Evolutionary conservation across 805 yeast species (phyloP), one percentile per base, ranked within the genome.

Genomic region (Blastobotrys chiropterorum): DNA sequence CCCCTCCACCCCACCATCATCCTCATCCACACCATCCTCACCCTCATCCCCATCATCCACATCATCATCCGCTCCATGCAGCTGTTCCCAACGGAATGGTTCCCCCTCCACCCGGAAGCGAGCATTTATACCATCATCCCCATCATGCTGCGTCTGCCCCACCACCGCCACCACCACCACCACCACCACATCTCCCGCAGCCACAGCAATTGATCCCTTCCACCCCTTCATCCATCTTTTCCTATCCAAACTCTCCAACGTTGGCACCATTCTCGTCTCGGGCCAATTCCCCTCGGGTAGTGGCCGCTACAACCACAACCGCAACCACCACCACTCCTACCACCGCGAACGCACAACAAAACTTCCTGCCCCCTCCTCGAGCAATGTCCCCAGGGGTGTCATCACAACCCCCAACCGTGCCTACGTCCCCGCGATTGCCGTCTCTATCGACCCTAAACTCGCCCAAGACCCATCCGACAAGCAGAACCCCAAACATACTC

Each of bases 171-270:
- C 47, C 39, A 3, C 46, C 15, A 41, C 44, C 45, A 5, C 11
- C 14, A 20, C 22, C 41, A 3, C 47, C 39, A 3, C 44, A 38
- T 13, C 49, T 3, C 16, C 49, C 15, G 20, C 49, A 38, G 42
- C 49, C 47, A 14, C 43, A 20, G 40, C 51, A 42, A 30, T 13
- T 44, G 21, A 17, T 51, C 59, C n/a, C n/a, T n/a, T 22, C 38
- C 7, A 53, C 59, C 6, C 59, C 59, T 5, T 52, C 56, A 3
- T 48, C 59, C 3, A 46, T 56, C 26, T 56, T 56, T 42, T 51
- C 55, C 31, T 26, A 26, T 26, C 34, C 34, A 26, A 34, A 13
- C 38, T 31, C 40, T 14, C 19, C 50, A 14, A 16, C 51, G 19
- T 15, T 49, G 20, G 22, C 48, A 8, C 16, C 51, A 16, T 22